These are phyloP conservation scores for Capsicum rhomboideum DNA, from an alignment of 257 asterid genomes.

Conservation along the genomic window DNA sequence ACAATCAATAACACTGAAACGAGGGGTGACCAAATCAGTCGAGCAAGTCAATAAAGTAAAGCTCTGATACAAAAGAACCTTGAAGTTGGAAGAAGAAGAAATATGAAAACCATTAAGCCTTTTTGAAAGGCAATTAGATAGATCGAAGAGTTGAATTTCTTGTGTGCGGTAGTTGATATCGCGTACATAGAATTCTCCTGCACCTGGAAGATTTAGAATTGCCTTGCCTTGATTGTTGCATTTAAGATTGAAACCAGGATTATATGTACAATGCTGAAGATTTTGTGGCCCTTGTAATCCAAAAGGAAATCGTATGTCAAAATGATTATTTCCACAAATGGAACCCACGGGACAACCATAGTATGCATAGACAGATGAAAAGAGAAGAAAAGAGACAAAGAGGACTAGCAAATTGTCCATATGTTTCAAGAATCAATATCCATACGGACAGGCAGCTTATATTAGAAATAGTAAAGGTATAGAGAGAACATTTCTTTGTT, in stretches of 20 bases:
- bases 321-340: not conserved
- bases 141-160: constrained; percentile 17
- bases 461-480: not conserved
- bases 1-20: constrained; percentile 20
- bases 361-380: constrained; percentile 17
- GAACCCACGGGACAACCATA: constrained; percentile 16
- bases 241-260: not conserved
- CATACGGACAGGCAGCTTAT: not conserved
- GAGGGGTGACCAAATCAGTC: constrained; percentile 4
- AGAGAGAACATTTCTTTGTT: not conserved
- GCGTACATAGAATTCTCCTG: constrained; percentile 5
- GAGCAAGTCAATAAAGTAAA: constrained; percentile 62
- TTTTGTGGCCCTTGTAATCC: not conserved
- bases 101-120: constrained; percentile 4
- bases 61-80: constrained; percentile 9
- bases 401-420: not conserved
- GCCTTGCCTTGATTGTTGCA: not conserved
- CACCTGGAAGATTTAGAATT: constrained; percentile 3
- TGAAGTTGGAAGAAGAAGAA: constrained; percentile 12
- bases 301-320: constrained; percentile 8
- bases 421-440: not conserved
- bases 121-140: constrained; percentile 18
- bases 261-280: not conserved
- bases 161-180: constrained; percentile 2
- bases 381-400: not conserved